Percentiles rank a stretch among this genome's conserved stretches.
phyloP scores from a whole-genome alignment of 345 rosid species.

The Schrenkiella parvula region DNA sequence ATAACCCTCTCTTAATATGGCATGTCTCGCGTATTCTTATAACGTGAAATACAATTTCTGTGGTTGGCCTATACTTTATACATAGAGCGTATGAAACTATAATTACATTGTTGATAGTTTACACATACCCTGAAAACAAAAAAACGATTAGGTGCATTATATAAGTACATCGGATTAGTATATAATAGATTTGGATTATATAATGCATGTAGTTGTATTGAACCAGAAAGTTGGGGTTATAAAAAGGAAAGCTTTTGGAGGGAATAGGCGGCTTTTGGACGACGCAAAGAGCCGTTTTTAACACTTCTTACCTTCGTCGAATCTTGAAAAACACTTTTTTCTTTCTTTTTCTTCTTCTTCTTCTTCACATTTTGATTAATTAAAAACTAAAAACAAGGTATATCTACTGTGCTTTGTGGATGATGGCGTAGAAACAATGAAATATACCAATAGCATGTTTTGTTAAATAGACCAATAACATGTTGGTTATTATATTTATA shows the following conservation, averaged over 20 bases:
- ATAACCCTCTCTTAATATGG: neutral
- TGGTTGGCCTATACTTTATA: neutral
- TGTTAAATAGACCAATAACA: neutral
- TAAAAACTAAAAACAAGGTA: neutral
- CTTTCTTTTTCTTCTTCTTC: neutral
- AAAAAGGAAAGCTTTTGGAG: slow-evolving; percentile 6
- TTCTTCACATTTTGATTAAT: neutral
- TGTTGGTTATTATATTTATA: neutral
- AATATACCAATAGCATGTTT: neutral
- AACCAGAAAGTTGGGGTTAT: slow-evolving; percentile 9
- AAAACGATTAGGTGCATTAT: neutral
- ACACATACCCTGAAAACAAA: neutral
- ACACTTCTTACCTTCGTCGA: slow-evolving; percentile 14
- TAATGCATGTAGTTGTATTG: slow-evolving; percentile 16
- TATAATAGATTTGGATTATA: slow-evolving; percentile 1
- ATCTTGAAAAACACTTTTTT: slow-evolving; percentile 17
- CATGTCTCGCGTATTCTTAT: neutral
- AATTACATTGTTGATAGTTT: neutral
- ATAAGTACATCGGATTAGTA: neutral
- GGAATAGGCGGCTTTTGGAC: slow-evolving; percentile 32
- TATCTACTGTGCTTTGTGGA: slow-evolving; percentile 1
- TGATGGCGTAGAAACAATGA: slow-evolving; percentile 19
- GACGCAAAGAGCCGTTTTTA: slow-evolving; percentile 28
- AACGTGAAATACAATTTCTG: neutral
- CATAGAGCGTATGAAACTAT: neutral